Conservation (phyloP, 2,329 filamentous ascomycete genomes). For the Akanthomyces uredinophilus region DNA sequence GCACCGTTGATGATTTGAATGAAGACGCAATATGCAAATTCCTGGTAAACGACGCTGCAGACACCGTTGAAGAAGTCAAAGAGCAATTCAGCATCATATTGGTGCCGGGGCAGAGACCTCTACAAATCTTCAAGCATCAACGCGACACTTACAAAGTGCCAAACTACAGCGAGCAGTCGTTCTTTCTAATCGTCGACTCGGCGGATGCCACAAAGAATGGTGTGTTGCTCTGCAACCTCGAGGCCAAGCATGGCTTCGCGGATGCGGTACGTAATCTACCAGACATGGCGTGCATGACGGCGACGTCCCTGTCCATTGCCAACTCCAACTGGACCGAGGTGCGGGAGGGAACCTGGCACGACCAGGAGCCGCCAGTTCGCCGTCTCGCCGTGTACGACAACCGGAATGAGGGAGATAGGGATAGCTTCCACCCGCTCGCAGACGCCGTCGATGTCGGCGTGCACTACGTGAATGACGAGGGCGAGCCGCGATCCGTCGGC, state of each 20-base stretch:
- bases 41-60: neutral
- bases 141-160: neutral
- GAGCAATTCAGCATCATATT: neutral
- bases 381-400: conserved; percentile 7
- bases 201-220: neutral
- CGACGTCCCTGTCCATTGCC: neutral
- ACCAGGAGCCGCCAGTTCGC: neutral
- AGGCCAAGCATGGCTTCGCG: conserved; percentile 8
- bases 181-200: conserved; percentile 12
- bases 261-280: conserved; percentile 9
- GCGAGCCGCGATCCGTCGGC: neutral
- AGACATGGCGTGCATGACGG: neutral
- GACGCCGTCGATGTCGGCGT: conserved; percentile 13
- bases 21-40: neutral
- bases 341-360: neutral
- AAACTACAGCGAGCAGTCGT: conserved; percentile 1
- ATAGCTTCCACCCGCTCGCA: conserved; percentile 2
- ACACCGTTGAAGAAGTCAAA: neutral
- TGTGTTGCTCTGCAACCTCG: conserved; percentile 5
- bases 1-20: conserved; percentile 1
- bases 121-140: conserved; percentile 6
- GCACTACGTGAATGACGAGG: conserved; percentile 6
- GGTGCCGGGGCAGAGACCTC: neutral
- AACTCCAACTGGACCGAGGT: neutral
- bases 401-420: neutral